These are phyloP conservation scores for Cytospora leucostoma DNA, from an alignment of 2,329 filamentous ascomycete species.

Conservation along the genomic window DNA sequence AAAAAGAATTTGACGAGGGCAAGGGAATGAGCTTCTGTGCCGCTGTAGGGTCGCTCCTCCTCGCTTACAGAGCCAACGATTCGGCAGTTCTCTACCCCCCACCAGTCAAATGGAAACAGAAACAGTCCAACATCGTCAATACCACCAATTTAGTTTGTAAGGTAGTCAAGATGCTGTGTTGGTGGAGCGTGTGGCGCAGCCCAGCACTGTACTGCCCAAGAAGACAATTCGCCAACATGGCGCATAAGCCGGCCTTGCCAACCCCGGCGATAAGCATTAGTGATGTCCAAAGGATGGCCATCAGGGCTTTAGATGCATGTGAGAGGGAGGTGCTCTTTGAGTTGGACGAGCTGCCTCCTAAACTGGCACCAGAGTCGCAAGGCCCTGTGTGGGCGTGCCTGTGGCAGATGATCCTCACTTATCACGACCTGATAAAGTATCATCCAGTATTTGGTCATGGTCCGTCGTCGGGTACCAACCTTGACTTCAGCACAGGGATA, in stretches of 20 bases:
- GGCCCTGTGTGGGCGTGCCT: constrained; percentile 22
- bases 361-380: not conserved
- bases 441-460: constrained; percentile 15
- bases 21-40: constrained; percentile 10
- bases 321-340: constrained; percentile 13
- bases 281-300: constrained; percentile 16
- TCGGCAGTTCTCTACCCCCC: not conserved
- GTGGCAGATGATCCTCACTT: constrained; percentile 26
- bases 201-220: not conserved
- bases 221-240: not conserved
- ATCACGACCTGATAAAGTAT: constrained; percentile 23
- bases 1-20: not conserved
- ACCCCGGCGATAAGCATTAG: not conserved
- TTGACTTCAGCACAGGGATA: not conserved
- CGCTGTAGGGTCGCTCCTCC: constrained; percentile 15
- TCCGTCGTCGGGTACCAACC: not conserved
- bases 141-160: not conserved
- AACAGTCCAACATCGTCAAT: not conserved
- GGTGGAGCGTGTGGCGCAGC: constrained; percentile 21
- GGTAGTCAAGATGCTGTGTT: constrained; percentile 20
- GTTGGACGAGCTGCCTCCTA: constrained; percentile 11
- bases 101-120: not conserved
- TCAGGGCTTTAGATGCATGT: not conserved
- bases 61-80: constrained; percentile 5
- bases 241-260: too few species aligned